These are phyloP conservation scores for Colletotrichum spinosum DNA, from an alignment of 2,329 filamentous ascomycete genomes.

Conservation along the genomic window DNA sequence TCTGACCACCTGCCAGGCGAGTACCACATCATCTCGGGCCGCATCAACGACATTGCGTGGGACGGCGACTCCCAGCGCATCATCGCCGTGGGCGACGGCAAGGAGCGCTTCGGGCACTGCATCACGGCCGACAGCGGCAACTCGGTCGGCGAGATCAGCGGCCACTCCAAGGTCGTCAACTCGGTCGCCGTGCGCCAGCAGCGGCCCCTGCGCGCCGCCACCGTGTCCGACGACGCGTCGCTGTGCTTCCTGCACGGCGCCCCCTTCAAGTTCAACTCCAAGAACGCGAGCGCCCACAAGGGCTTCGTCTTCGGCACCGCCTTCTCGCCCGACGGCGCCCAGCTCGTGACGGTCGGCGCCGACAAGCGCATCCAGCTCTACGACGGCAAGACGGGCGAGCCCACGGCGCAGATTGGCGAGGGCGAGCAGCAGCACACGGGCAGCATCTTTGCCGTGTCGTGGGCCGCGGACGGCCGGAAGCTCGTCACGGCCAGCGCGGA, in stretches of 20 bases:
- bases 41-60: conserved; percentile 97
- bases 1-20: conserved; percentile 65
- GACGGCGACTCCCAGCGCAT: conserved; percentile 96
- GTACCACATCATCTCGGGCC: conserved; percentile 92
- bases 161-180: conserved; percentile 92
- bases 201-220: conserved; percentile 90
- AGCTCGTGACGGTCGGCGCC: conserved; percentile 89
- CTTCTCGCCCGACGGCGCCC: conserved; percentile 88
- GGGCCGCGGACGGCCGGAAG: conserved; percentile 86
- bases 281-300: conserved; percentile 81
- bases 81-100: conserved; percentile 95
- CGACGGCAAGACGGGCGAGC: conserved; percentile 94
- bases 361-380: conserved; percentile 94
- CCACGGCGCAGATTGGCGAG: conserved; percentile 80
- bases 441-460: conserved; percentile 92
- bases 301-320: conserved; percentile 90
- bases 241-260: conserved; percentile 94
- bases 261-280: conserved; percentile 96
- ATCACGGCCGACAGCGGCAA: conserved; percentile 97
- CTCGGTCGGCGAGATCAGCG: conserved; percentile 92
- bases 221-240: conserved; percentile 89
- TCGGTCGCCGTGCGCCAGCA: conserved; percentile 90
- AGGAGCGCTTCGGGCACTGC: conserved; percentile 92
- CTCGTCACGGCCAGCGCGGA: conserved; percentile 94
- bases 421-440: conserved; percentile 80